Percentiles rank a stretch among this genome's conserved stretches.
These are phyloP conservation scores for Austroboletus novae-zelandiae DNA, from an alignment of 1,284 basidiomycete species.

Conservation along the genomic window DNA sequence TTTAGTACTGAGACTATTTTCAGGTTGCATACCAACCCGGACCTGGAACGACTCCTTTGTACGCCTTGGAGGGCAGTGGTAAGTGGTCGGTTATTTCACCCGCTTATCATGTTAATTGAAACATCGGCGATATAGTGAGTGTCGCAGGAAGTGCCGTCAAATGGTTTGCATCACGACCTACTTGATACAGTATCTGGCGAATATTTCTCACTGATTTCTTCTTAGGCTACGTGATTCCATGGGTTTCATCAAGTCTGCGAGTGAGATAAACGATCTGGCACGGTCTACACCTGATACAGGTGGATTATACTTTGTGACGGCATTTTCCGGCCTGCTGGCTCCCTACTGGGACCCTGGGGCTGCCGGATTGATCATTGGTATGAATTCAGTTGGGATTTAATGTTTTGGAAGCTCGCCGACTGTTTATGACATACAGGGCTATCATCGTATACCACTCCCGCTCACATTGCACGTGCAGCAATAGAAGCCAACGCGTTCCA, in stretches of 20 bases:
- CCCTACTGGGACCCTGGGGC: slow-evolving; percentile 93
- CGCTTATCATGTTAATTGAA: slow-evolving; percentile 3
- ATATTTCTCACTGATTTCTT: slow-evolving; percentile 4
- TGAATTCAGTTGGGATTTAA: slow-evolving; percentile 4
- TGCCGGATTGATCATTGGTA: slow-evolving; percentile 80
- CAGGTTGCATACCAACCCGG: slow-evolving; percentile 94
- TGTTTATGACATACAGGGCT: slow-evolving; percentile 48
- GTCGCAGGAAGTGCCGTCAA: slow-evolving; percentile 96
- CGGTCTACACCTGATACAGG: slow-evolving; percentile 78
- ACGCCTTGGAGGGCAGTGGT: slow-evolving; percentile 94
- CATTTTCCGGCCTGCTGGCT: slow-evolving; percentile 89
- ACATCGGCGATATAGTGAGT: slow-evolving; percentile 54
- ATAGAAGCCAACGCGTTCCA: slow-evolving; percentile 91
- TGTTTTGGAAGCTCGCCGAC: neutral
- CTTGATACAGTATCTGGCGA: neutral
- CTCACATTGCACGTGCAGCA: slow-evolving; percentile 92
- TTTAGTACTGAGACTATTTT: slow-evolving; percentile 14
- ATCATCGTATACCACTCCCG: slow-evolving; percentile 89
- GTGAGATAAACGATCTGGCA: slow-evolving; percentile 86
- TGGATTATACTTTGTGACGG: slow-evolving; percentile 97
- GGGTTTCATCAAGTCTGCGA: slow-evolving; percentile 76
- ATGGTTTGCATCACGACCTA: slow-evolving; percentile 44
- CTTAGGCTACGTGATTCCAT: slow-evolving; percentile 85
- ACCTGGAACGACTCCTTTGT: slow-evolving; percentile 74
- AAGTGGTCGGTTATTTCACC: slow-evolving; percentile 32